A percentile compares a stretch with the other conserved stretches of the same genome.
These are phyloP conservation scores for Sporothrix dimorphospora DNA, from an alignment of 2,329 filamentous ascomycete species.

Conservation along the genomic window DNA sequence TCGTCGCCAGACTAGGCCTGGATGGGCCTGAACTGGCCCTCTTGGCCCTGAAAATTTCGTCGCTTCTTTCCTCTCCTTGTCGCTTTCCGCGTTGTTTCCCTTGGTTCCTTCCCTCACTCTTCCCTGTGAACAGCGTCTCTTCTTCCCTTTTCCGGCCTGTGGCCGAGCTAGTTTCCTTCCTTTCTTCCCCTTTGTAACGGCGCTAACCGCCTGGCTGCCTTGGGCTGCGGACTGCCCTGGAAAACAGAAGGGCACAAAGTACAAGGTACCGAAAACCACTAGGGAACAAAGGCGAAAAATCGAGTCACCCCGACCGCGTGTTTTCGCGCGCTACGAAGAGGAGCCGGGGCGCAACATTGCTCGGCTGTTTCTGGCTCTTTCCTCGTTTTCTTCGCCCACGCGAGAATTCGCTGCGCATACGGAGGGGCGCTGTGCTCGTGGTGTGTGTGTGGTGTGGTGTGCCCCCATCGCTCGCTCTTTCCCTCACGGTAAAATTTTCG, in stretches of 20 bases:
- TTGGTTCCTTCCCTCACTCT: too few relatives aligned
- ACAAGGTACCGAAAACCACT: neutral
- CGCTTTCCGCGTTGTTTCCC: neutral
- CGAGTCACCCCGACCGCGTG: neutral
- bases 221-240: neutral
- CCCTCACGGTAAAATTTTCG: conserved; percentile 29
- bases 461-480: neutral
- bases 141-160: conserved; percentile 20
- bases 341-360: neutral
- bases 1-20: neutral
- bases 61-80: too few relatives aligned
- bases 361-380: conserved; percentile 23
- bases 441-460: neutral
- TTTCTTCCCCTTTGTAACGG: conserved; percentile 6
- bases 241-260: neutral
- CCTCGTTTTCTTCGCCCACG: neutral
- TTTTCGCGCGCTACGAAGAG: neutral
- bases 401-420: conserved; percentile 1
- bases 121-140: conserved; percentile 3
- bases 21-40: neutral
- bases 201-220: neutral
- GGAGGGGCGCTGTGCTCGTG: neutral
- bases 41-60: neutral
- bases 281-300: neutral
- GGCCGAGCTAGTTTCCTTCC: conserved; percentile 4